Evolutionary conservation across 306 rosid species (phyloP).

Genomic region (Prosopis cineraria): DNA sequence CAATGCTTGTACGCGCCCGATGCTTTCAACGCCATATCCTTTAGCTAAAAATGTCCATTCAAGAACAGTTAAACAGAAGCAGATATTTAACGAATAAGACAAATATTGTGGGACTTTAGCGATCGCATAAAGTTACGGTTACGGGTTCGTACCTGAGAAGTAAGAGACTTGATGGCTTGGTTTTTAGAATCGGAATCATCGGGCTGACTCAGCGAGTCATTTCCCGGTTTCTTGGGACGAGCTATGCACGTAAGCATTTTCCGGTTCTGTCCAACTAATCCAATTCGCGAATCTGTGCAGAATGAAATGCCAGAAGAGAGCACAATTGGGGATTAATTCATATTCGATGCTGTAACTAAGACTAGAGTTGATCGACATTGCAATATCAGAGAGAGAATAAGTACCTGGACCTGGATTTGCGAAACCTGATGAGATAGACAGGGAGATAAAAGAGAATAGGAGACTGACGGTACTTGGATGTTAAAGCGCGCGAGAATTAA

Average conservation of each 20-base stretch:
- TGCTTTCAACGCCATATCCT: conserved; percentile 94
- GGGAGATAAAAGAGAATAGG: not conserved
- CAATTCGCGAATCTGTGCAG: conserved; percentile 18
- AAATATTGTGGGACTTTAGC: not conserved
- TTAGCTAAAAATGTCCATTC: conserved; percentile 47
- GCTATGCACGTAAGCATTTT: conserved; percentile 90
- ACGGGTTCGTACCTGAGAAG: conserved; percentile 63
- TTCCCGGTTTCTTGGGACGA: conserved; percentile 83
- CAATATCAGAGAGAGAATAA: not conserved
- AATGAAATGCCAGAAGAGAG: not conserved
- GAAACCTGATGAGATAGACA: not conserved
- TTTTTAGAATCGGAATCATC: conserved; percentile 69
- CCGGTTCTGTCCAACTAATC: conserved; percentile 11
- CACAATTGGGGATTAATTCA: not conserved
- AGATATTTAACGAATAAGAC: conserved; percentile 6
- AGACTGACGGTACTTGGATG: not conserved
- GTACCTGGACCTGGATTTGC: not conserved
- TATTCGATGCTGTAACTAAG: not conserved
- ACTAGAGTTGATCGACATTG: conserved; percentile 14
- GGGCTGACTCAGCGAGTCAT: conserved; percentile 57
- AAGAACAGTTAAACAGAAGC: not conserved
- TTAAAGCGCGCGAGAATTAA: conserved; percentile 30
- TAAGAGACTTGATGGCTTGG: conserved; percentile 74
- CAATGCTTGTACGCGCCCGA: conserved; percentile 87
- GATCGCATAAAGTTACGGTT: not conserved